Conservation (phyloP, 352 stramenopile species). For the Phytophthora rubi region DNA sequence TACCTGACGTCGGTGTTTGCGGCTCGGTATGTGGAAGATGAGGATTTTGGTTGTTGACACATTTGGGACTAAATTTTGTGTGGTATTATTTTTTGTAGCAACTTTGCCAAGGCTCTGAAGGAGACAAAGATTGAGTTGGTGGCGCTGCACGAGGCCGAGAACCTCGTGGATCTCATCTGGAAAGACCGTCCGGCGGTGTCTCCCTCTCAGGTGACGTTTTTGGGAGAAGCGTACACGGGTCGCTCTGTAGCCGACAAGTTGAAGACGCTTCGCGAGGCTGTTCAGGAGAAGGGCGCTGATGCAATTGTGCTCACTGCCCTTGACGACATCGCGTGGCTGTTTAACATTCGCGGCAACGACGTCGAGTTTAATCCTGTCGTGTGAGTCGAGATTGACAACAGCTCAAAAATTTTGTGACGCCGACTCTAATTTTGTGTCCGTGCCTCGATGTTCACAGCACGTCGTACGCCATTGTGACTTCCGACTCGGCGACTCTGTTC, state of each 20-base stretch:
- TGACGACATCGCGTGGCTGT: constrained; percentile 97
- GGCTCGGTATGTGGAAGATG: constrained; percentile 49
- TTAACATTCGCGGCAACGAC: constrained; percentile 98
- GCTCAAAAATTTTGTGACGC: background rate
- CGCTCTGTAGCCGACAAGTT: constrained; percentile 93
- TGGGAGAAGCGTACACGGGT: constrained; percentile 94
- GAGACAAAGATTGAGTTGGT: constrained; percentile 77
- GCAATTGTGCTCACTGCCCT: constrained; percentile 95
- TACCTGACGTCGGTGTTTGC: constrained; percentile 92
- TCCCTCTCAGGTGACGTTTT: constrained; percentile 90
- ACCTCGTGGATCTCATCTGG: constrained; percentile 98
- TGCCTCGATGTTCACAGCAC: constrained; percentile 43
- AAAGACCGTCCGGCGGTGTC: constrained; percentile 68
- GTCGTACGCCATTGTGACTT: constrained; percentile 94
- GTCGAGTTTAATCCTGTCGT: constrained; percentile 98
- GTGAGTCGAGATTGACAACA: constrained; percentile 59
- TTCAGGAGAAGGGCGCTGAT: constrained; percentile 91
- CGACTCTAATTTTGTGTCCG: constrained; percentile 10
- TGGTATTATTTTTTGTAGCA: constrained; percentile 35
- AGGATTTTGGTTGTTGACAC: background rate
- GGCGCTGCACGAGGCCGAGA: constrained; percentile 79
- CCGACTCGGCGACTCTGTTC: constrained; percentile 92
- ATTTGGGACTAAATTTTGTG: background rate
- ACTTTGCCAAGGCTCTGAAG: constrained; percentile 69
- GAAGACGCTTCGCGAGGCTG: constrained; percentile 68